Conservation (phyloP, 495 filamentous ascomycete species). For the Penicillium herquei region DNA sequence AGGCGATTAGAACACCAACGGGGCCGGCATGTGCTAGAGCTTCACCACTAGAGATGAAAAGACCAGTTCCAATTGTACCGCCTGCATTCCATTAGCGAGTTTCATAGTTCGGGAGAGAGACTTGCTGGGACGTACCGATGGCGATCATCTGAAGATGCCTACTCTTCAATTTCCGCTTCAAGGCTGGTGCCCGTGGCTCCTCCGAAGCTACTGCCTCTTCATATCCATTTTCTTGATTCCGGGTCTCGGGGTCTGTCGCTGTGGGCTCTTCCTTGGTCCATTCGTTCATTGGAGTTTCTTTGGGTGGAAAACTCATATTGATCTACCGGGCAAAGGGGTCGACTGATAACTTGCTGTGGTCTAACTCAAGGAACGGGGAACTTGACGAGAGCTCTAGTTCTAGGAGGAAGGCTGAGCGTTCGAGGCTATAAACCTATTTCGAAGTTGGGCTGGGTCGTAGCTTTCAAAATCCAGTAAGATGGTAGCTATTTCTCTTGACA, state of each 20-base stretch:
- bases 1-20: conserved; percentile 60
- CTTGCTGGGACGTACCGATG: conserved; percentile 39
- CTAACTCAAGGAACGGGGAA: too few species aligned
- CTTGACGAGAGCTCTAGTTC: too few species aligned
- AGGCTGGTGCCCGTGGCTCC: not conserved
- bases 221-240: not conserved
- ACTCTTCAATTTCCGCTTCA: conserved; percentile 59
- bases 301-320: too few species aligned
- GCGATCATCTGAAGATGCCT: conserved; percentile 69
- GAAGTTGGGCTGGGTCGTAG: too few species aligned
- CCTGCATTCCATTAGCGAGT: conserved; percentile 51
- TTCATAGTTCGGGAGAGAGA: not conserved
- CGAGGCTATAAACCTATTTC: too few species aligned
- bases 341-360: too few species aligned
- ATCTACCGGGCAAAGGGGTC: too few species aligned
- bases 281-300: not conserved
- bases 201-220: not conserved
- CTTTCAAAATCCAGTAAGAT: too few species aligned
- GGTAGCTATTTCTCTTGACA: too few species aligned
- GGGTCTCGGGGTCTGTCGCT: not conserved
- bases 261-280: not conserved
- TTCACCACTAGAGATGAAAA: conserved; percentile 66
- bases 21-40: conserved; percentile 61
- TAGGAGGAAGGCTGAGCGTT: too few species aligned
- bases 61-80: conserved; percentile 69